Evolutionary conservation across 768 basidiomycete species (phyloP).

Genomic region (Mrakia gelida): DNA sequence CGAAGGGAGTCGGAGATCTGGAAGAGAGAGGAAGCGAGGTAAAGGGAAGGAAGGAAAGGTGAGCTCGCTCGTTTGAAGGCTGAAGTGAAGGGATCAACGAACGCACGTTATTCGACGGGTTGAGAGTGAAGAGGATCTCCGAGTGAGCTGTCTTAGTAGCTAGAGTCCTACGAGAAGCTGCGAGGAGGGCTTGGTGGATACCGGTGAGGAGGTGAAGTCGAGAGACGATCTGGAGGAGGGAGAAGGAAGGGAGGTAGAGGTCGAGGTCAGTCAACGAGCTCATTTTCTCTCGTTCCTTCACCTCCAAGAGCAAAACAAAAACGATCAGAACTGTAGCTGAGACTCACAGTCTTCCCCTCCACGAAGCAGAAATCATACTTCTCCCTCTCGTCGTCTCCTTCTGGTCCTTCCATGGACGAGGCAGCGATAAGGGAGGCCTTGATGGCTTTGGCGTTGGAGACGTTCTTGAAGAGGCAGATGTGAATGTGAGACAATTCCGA

Average conservation of each 20-base stretch:
- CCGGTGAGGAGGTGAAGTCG: conserved; percentile 76
- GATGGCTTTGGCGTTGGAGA: conserved; percentile 61
- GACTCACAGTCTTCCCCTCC: conserved; percentile 71
- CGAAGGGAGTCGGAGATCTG: conserved; percentile 85
- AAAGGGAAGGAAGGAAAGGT: background rate
- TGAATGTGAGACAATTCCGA: conserved; percentile 44
- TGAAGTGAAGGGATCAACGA: too few species aligned
- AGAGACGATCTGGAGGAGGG: conserved; percentile 64
- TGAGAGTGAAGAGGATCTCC: conserved; percentile 80
- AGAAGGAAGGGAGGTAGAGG: background rate
- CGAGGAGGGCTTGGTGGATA: conserved; percentile 72
- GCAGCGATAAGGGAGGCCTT: conserved; percentile 67
- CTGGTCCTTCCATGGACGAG: conserved; percentile 54
- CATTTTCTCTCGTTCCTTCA: background rate
- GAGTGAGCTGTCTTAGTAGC: conserved; percentile 85
- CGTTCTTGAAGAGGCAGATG: conserved; percentile 62
- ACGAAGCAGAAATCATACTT: conserved; percentile 88
- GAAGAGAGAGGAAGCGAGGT: background rate
- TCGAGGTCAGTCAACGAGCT: background rate
- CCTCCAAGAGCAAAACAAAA: background rate
- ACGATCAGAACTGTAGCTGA: background rate
- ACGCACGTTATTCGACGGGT: conserved; percentile 77
- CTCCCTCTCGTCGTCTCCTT: conserved; percentile 64
- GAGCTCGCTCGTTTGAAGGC: background rate
- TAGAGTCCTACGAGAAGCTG: conserved; percentile 57